Evolutionary conservation across 2,329 filamentous ascomycete genomes (phyloP).

Genomic region (Verticillium isaacii): DNA sequence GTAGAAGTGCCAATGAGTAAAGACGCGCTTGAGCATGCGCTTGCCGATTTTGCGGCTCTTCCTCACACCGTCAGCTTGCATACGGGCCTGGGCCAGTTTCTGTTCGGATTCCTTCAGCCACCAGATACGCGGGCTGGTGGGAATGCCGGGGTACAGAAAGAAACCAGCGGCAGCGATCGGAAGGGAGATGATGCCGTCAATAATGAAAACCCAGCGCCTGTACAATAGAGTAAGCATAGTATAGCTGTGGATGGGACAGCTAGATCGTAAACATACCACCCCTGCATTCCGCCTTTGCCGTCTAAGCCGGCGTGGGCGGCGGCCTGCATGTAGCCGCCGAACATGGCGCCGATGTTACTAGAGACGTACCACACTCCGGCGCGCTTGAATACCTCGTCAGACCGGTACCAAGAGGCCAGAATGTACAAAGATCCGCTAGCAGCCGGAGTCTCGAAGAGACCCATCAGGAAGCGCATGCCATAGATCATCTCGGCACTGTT

Average conservation of each 20-base stretch:
- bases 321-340: slow-evolving; percentile 41
- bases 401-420: slow-evolving; percentile 27
- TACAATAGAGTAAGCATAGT: background rate
- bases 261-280: slow-evolving; percentile 23
- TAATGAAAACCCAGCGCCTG: slow-evolving; percentile 28
- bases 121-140: slow-evolving; percentile 20
- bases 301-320: slow-evolving; percentile 41
- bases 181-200: slow-evolving; percentile 28
- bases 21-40: slow-evolving; percentile 20
- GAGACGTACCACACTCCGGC: slow-evolving; percentile 44
- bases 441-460: slow-evolving; percentile 13
- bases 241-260: background rate
- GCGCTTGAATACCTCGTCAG: slow-evolving; percentile 38
- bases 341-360: slow-evolving; percentile 39
- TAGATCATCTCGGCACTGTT: slow-evolving; percentile 16
- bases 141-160: slow-evolving; percentile 24
- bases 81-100: slow-evolving; percentile 20
- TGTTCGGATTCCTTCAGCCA: slow-evolving; percentile 22
- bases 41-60: slow-evolving; percentile 18
- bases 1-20: slow-evolving; percentile 20
- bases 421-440: slow-evolving; percentile 21
- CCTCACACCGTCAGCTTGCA: slow-evolving; percentile 19
- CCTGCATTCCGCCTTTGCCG: slow-evolving; percentile 34
- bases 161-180: slow-evolving; percentile 26
- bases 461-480: slow-evolving; percentile 19